These are phyloP conservation scores for Pseudotsuga menziesii DNA, from an alignment of 75 land plant species.

Conservation along the genomic window DNA sequence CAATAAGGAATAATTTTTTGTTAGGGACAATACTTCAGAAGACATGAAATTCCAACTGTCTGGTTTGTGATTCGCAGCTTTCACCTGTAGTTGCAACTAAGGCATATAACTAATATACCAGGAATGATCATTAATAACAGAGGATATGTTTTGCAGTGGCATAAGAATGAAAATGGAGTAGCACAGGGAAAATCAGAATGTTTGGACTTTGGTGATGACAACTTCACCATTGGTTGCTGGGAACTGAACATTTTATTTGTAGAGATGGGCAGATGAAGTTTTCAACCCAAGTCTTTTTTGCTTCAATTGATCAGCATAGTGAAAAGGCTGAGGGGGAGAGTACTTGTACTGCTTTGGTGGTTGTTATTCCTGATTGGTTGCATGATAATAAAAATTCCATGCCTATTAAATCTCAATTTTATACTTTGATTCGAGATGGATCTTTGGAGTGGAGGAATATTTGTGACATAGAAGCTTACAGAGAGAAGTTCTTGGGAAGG, in stretches of 20 bases:
- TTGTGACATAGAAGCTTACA: slow-evolving; percentile 55
- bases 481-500: slow-evolving; percentile 65
- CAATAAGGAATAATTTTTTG: too few relatives aligned
- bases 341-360: slow-evolving; percentile 92
- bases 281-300: slow-evolving; percentile 71
- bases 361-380: slow-evolving; percentile 93
- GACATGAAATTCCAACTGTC: too few relatives aligned
- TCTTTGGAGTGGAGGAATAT: slow-evolving; percentile 90
- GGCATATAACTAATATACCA: background rate
- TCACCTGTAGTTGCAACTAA: background rate
- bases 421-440: slow-evolving; percentile 78
- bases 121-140: slow-evolving; percentile 8
- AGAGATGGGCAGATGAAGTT: slow-evolving; percentile 85
- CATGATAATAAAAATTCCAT: slow-evolving; percentile 46
- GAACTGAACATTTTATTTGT: slow-evolving; percentile 62
- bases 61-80: background rate
- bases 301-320: slow-evolving; percentile 92
- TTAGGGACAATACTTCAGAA: too few relatives aligned
- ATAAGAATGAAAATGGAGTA: slow-evolving; percentile 4
- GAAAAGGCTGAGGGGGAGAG: slow-evolving; percentile 95
- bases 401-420: slow-evolving; percentile 80
- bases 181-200: background rate
- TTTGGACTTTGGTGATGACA: slow-evolving; percentile 83
- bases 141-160: slow-evolving; percentile 1
- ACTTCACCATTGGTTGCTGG: slow-evolving; percentile 79